Evolutionary conservation across 1,284 basidiomycete species (phyloP).

Genomic region (Cryptococcus maquisensis): DNA sequence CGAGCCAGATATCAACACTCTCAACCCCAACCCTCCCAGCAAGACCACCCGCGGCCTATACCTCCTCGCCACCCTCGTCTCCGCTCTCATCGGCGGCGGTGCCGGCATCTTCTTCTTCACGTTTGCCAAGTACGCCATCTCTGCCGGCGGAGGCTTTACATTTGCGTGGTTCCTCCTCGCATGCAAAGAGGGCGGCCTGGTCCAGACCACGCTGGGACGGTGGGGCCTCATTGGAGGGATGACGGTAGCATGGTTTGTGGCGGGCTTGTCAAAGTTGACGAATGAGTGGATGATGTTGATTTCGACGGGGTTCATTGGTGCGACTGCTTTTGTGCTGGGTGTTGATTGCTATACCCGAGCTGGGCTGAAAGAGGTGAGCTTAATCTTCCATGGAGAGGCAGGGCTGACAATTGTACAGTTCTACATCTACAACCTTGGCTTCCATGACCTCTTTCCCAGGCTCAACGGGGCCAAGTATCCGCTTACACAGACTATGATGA

Average conservation of each 20-base stretch:
- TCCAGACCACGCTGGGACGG: conserved; percentile 66
- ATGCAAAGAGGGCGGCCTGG: conserved; percentile 74
- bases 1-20: not conserved
- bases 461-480: conserved; percentile 72
- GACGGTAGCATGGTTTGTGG: conserved; percentile 57
- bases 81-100: conserved; percentile 75
- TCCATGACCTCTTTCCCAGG: conserved; percentile 66
- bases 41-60: conserved; percentile 80
- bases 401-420: conserved; percentile 54
- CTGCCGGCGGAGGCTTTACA: conserved; percentile 83
- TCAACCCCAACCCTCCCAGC: conserved; percentile 65
- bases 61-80: conserved; percentile 72
- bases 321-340: conserved; percentile 87
- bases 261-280: conserved; percentile 64
- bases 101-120: conserved; percentile 84
- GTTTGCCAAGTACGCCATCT: conserved; percentile 75
- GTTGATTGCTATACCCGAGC: conserved; percentile 89
- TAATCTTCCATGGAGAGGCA: not conserved
- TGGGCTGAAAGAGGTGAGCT: conserved; percentile 71
- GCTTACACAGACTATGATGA: conserved; percentile 83
- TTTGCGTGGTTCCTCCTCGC: conserved; percentile 83
- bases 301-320: conserved; percentile 71
- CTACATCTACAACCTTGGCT: conserved; percentile 88
- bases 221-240: conserved; percentile 78
- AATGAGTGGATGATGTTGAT: conserved; percentile 76